phyloP scores from a whole-genome alignment of 78 protist species.

The Dictyostelium purpureum region DNA sequence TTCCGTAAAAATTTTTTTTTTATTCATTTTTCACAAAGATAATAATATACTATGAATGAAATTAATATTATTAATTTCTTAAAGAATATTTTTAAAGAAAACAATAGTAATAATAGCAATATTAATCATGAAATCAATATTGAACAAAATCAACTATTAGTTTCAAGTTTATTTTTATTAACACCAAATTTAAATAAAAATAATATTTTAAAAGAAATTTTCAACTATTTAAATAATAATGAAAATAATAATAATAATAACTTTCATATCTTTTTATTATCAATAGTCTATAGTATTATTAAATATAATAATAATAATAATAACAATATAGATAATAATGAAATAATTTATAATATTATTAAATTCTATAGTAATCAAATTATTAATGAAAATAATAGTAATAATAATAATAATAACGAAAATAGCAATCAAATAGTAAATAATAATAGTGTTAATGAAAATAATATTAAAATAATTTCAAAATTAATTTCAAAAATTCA shows the following conservation, averaged over 20 bases:
- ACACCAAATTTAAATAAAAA: neutral
- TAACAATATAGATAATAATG: neutral
- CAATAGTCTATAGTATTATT: neutral
- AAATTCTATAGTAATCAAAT: neutral
- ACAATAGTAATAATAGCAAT: neutral
- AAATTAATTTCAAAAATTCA: neutral
- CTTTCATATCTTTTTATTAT: neutral
- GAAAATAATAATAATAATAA: neutral
- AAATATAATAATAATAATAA: neutral
- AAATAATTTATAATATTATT: neutral
- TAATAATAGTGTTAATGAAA: neutral
- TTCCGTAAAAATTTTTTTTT: no score
- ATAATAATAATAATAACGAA: neutral
- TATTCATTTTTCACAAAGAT: no score
- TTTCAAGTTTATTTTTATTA: neutral
- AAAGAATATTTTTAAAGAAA: neutral
- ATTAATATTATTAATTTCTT: neutral
- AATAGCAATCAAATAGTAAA: neutral
- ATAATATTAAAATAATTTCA: neutral
- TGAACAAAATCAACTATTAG: constrained; percentile 2
- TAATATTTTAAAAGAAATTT: neutral
- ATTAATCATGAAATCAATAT: neutral
- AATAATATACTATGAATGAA: no score
- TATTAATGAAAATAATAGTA: constrained; percentile 1
- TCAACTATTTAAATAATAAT: neutral